Evolutionary conservation across 148 eudicot genomes (phyloP), one percentile per base, ranked within the genome.

Genomic region (Tetragonia tetragonoides): DNA sequence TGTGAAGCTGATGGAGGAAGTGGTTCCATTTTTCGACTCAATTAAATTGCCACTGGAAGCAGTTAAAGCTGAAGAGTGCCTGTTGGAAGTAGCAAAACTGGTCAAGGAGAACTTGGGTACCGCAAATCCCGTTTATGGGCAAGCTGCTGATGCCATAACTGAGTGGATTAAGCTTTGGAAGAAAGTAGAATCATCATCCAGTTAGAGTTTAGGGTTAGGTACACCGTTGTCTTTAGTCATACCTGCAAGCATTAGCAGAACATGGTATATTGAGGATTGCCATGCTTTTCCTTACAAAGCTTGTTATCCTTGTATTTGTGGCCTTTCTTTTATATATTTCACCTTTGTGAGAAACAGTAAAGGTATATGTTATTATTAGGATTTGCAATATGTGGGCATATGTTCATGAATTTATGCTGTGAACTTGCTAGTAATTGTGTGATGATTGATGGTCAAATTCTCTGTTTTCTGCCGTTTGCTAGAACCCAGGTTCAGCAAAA

Each of bases 101-200:
- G 89, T 90, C 49, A 89, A 91, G 85, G 95, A 87, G 77, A 83
- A 75, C 68, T 81, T 95, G 51, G 97, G 87, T 3, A 53, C 82
- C 1, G 23, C 77, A 23, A 84, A 90, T 74, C 79, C 91, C 7
- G 78, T 88, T 47, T 90, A 90, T 78, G 76, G 84, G 74, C 89
- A 85, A 75, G 98, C 98, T 60, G 95, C 97, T 24, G 97, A 90
- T 74, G 84, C 90, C 72, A 96, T 96, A 97, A 81, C 78, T 68
- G 91, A 87, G 68, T 93, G 97, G 99, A 78, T 93, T 75, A 88
- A 93, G 88, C 86, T 91, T 2, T 89, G 99, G 97, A 93, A 91
- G 87, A 83, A 73, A 75, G 87, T 75, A 0, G 72, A 77, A 73
- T 65, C 81, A 21, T 40, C 80, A 3, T 78, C 78, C 34, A 74